Conservation (phyloP, 805 yeast species). For the Monosporozyma solicola region DNA sequence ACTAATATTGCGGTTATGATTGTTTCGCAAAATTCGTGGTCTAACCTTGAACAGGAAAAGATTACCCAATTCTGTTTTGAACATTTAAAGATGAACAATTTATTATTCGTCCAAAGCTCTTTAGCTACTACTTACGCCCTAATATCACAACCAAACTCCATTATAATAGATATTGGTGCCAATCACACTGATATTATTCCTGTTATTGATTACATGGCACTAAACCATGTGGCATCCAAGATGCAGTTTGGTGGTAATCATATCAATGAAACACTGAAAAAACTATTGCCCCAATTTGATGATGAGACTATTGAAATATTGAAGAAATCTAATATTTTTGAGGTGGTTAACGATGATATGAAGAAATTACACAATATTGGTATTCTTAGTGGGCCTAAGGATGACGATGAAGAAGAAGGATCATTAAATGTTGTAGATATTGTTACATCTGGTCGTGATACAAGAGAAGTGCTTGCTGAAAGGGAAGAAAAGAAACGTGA, state of each 20-base stretch:
- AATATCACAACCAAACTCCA: constrained; percentile 53
- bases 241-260: constrained; percentile 53
- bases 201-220: constrained; percentile 60
- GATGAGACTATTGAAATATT: constrained; percentile 59
- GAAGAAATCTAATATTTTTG: constrained; percentile 68
- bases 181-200: constrained; percentile 71
- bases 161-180: constrained; percentile 74
- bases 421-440: constrained; percentile 82
- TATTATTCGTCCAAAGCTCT: constrained; percentile 59
- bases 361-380: constrained; percentile 51
- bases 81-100: constrained; percentile 58
- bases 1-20: constrained; percentile 60
- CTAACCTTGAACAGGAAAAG: constrained; percentile 53
- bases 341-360: constrained; percentile 61
- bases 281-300: constrained; percentile 49
- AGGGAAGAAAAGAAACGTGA: constrained; percentile 41
- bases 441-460: constrained; percentile 61
- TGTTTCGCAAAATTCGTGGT: constrained; percentile 61
- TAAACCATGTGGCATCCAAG: constrained; percentile 44
- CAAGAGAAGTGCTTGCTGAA: constrained; percentile 60
- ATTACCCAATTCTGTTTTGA: constrained; percentile 74
- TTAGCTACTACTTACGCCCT: constrained; percentile 68
- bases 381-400: constrained; percentile 20
- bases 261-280: constrained; percentile 47
- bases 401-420: constrained; percentile 42